Conservation (phyloP, 306 rosid species). For the Vigna mungo region DNA sequence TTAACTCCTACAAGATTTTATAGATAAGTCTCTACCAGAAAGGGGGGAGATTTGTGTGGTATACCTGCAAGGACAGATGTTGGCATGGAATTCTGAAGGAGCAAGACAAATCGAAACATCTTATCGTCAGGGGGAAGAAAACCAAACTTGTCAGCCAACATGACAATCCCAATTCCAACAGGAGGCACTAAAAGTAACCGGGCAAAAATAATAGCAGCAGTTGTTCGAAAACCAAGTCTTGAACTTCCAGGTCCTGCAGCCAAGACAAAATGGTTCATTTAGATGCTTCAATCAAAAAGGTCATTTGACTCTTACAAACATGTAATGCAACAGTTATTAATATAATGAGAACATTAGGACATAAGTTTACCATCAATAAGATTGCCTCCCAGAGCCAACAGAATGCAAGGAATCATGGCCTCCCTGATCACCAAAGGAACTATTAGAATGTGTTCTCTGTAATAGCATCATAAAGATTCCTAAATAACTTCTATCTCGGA, state of each 20-base stretch:
- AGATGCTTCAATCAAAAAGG: constrained; percentile 26
- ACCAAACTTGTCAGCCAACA: constrained; percentile 93
- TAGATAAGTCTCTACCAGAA: constrained; percentile 10
- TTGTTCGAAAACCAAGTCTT: constrained; percentile 86
- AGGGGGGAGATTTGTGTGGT: constrained; percentile 8
- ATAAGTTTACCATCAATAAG: constrained; percentile 84
- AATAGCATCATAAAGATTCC: constrained; percentile 22
- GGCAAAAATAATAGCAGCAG: constrained; percentile 80
- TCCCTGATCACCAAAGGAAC: constrained; percentile 70
- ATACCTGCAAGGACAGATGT: constrained; percentile 95
- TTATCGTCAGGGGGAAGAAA: constrained; percentile 86
- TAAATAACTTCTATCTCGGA: neutral
- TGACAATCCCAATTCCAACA: constrained; percentile 86
- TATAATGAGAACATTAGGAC: constrained; percentile 4
- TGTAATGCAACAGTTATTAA: neutral
- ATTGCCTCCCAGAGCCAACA: constrained; percentile 96
- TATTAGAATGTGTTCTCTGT: constrained; percentile 39
- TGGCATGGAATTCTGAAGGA: constrained; percentile 98
- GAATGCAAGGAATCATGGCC: constrained; percentile 99
- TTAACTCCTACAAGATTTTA: constrained; percentile 15
- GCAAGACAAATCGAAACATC: constrained; percentile 90
- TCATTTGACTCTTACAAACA: neutral
- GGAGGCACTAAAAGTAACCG: constrained; percentile 93
- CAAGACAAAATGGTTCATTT: constrained; percentile 37
- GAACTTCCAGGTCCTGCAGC: constrained; percentile 97